phyloP scores from a whole-genome alignment of 352 stramenopile genomes.

The Globisporangium emineosum region DNA sequence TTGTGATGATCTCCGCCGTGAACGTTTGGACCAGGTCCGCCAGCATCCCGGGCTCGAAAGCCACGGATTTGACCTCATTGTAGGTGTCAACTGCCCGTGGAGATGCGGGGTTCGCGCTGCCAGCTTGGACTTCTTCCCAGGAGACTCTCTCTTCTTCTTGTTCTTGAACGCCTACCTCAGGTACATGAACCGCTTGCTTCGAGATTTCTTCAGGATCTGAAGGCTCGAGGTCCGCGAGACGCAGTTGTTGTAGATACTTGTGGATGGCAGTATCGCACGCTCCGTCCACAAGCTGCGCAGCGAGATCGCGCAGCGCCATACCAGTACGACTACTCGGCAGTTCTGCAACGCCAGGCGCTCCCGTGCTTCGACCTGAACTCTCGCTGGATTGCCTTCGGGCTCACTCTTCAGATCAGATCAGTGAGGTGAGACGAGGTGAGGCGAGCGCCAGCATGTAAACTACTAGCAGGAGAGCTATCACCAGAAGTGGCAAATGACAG shows the following conservation, averaged over 20 bases:
- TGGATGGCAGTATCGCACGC: not conserved
- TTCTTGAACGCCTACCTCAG: not conserved
- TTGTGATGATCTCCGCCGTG: not conserved
- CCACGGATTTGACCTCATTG: not conserved
- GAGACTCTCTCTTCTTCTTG: not conserved
- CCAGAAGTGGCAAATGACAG: not conserved
- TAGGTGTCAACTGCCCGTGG: not conserved
- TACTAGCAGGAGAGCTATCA: too few relatives aligned
- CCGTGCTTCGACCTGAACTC: too few relatives aligned
- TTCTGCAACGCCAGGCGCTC: too few relatives aligned
- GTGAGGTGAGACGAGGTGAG: not conserved
- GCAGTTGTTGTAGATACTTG: not conserved
- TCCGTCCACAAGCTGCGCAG: conserved; percentile 2
- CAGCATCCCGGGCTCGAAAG: not conserved
- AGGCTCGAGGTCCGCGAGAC: not conserved
- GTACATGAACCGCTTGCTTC: not conserved
- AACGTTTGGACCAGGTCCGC: not conserved
- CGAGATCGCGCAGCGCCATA: conserved; percentile 4
- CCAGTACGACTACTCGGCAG: too few relatives aligned
- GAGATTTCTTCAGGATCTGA: not conserved
- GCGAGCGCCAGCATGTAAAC: too few relatives aligned
- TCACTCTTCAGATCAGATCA: not conserved
- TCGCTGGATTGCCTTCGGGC: not conserved
- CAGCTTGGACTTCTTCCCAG: not conserved
- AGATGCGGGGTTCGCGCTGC: not conserved